Evolutionary conservation across 106 monocot genomes (phyloP).

Genomic region (Acorus gramineus): DNA sequence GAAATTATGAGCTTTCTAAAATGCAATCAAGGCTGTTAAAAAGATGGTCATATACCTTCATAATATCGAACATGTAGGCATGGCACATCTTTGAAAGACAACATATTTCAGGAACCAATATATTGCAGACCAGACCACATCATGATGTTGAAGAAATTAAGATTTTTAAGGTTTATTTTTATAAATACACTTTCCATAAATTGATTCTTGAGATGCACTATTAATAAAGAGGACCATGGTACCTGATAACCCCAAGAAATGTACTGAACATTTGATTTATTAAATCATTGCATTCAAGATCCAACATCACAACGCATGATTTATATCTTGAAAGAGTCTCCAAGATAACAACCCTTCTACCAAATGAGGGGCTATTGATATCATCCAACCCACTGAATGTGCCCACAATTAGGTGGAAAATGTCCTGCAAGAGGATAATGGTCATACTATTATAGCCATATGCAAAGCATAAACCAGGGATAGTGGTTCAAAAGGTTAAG

Average conservation of each 20-base stretch:
- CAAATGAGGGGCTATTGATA: constrained; percentile 66
- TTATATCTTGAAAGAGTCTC: constrained; percentile 90
- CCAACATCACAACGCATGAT: constrained; percentile 95
- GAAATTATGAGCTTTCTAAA: no score
- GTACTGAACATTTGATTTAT: constrained; percentile 85
- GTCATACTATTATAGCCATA: background rate
- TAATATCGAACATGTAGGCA: no score
- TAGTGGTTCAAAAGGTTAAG: background rate
- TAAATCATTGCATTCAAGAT: constrained; percentile 91
- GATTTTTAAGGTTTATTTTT: no score
- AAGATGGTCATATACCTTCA: no score
- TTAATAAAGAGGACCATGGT: background rate
- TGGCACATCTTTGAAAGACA: no score
- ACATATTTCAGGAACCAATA: no score
- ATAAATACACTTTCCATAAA: no score
- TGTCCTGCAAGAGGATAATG: constrained; percentile 62
- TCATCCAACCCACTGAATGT: constrained; percentile 77
- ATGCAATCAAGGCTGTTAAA: no score
- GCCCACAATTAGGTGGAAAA: constrained; percentile 78
- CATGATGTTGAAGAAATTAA: no score
- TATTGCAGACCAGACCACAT: no score
- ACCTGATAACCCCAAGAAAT: constrained; percentile 80
- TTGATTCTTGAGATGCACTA: no score
- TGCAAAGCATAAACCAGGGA: background rate
- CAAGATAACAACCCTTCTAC: constrained; percentile 79